A percentile compares a stretch with the other conserved stretches of the same genome.
These are phyloP conservation scores for Pisolithus tinctorius DNA, from an alignment of 768 basidiomycete species.

Conservation along the genomic window DNA sequence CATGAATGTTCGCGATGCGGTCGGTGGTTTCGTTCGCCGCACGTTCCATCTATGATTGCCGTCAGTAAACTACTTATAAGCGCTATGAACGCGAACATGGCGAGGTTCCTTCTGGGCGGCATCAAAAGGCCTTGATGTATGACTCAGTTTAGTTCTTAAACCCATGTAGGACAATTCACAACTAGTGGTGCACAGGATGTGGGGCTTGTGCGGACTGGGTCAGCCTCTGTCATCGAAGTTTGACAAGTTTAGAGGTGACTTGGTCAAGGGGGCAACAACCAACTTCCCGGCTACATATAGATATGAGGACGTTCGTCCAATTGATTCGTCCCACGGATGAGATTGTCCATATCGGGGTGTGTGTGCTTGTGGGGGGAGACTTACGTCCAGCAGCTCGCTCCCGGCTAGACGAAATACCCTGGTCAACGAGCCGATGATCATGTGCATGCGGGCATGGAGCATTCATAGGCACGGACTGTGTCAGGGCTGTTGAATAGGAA, in stretches of 20 bases:
- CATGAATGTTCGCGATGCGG: conserved; percentile 19
- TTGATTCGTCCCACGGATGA: conserved; percentile 17
- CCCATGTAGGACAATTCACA: conserved; percentile 14
- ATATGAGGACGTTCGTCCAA: conserved; percentile 6
- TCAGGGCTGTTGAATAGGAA: conserved; percentile 17
- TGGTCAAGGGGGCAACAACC: conserved; percentile 4
- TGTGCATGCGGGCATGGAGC: conserved; percentile 2
- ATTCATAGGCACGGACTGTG: conserved; percentile 10
- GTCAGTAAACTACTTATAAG: conserved; percentile 7
- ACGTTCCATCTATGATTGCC: conserved; percentile 17
- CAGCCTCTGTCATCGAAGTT: conserved; percentile 10
- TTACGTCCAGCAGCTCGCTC: conserved; percentile 29
- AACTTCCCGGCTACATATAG: conserved; percentile 13
- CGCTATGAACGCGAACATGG: conserved; percentile 9
- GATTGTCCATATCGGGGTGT: conserved; percentile 16
- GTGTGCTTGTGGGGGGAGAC: conserved; percentile 17
- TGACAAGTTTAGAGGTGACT: conserved; percentile 8
- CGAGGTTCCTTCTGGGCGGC: conserved; percentile 9
- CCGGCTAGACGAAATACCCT: conserved; percentile 15
- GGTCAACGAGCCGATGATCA: conserved; percentile 9
- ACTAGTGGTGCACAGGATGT: conserved; percentile 19
- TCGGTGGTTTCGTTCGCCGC: conserved; percentile 15
- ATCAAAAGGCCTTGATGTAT: conserved; percentile 11
- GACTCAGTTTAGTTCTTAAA: background rate
- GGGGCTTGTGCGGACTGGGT: conserved; percentile 22